Evolutionary conservation across 2,329 filamentous ascomycete genomes (phyloP).

Genomic region (Apiospora aurea): DNA sequence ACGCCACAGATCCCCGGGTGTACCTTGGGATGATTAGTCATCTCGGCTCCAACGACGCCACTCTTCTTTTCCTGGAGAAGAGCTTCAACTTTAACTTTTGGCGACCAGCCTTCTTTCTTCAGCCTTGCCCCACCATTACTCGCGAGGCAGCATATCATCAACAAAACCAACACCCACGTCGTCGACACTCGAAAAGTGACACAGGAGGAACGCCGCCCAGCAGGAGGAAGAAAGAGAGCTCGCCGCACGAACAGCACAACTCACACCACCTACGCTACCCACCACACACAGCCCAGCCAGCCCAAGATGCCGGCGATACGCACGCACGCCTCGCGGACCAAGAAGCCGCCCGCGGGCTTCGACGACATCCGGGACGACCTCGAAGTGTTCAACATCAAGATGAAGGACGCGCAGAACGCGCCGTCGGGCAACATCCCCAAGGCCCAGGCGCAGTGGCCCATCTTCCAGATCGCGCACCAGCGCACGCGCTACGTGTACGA

Average conservation of each 20-base stretch:
- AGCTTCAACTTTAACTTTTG: slow-evolving; percentile 14
- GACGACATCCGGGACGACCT: slow-evolving; percentile 88
- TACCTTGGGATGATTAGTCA: not conserved
- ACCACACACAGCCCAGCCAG: too few relatives aligned
- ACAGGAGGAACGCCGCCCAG: not conserved
- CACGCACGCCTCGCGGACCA: slow-evolving; percentile 73
- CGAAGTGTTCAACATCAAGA: slow-evolving; percentile 86
- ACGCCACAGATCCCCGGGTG: not conserved
- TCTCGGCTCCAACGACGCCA: not conserved
- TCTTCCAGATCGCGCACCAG: slow-evolving; percentile 97
- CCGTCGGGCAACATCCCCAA: slow-evolving; percentile 80
- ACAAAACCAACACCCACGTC: not conserved
- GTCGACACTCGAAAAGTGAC: not conserved
- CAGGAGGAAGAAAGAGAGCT: not conserved
- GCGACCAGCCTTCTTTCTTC: slow-evolving; percentile 27
- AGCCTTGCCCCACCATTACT: slow-evolving; percentile 42
- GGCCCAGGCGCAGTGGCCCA: slow-evolving; percentile 93
- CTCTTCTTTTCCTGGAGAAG: not conserved
- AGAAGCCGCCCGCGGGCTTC: slow-evolving; percentile 86
- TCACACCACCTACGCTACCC: slow-evolving; percentile 26
- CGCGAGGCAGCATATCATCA: slow-evolving; percentile 2
- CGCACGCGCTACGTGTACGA: slow-evolving; percentile 94
- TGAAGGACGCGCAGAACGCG: slow-evolving; percentile 94
- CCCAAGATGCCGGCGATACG: slow-evolving; percentile 76
- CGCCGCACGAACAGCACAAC: not conserved